phyloP scores from a whole-genome alignment of 78 protist genomes.

The Dictyostelium capitatum region DNA sequence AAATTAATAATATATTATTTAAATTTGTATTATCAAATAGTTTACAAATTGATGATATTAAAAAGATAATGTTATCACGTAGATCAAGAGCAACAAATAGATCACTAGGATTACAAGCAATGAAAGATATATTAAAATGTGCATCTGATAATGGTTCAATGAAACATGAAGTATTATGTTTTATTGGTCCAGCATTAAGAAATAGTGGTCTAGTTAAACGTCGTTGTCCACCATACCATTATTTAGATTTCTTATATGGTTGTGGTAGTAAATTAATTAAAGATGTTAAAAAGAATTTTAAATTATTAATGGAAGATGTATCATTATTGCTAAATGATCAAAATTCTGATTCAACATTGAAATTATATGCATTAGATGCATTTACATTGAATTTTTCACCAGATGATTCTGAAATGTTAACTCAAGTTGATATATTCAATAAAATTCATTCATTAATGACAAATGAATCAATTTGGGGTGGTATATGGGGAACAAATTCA shows the following conservation, averaged over 20 bases:
- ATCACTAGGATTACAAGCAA: slow-evolving; percentile 56
- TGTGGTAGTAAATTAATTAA: slow-evolving; percentile 31
- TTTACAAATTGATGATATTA: slow-evolving; percentile 46
- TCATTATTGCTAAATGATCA: slow-evolving; percentile 40
- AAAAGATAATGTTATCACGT: slow-evolving; percentile 35
- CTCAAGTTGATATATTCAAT: slow-evolving; percentile 58
- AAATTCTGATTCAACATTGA: slow-evolving; percentile 34
- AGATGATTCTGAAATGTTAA: slow-evolving; percentile 72
- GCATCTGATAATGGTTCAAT: slow-evolving; percentile 54
- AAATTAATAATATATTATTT: neutral
- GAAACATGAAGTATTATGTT: slow-evolving; percentile 71
- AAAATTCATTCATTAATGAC: slow-evolving; percentile 67
- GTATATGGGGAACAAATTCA: slow-evolving; percentile 24
- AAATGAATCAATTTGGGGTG: slow-evolving; percentile 73
- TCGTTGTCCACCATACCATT: slow-evolving; percentile 77
- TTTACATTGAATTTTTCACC: slow-evolving; percentile 66
- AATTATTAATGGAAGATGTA: slow-evolving; percentile 68
- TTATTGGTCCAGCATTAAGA: slow-evolving; percentile 81
- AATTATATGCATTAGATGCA: slow-evolving; percentile 72
- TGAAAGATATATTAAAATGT: slow-evolving; percentile 61
- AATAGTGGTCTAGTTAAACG: slow-evolving; percentile 58
- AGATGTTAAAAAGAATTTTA: slow-evolving; percentile 40
- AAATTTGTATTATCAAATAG: slow-evolving; percentile 52
- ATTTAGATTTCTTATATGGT: slow-evolving; percentile 78
- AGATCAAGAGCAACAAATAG: slow-evolving; percentile 74